Conservation (phyloP, 73 alveolate genomes). For the Chromera velia region DNA sequence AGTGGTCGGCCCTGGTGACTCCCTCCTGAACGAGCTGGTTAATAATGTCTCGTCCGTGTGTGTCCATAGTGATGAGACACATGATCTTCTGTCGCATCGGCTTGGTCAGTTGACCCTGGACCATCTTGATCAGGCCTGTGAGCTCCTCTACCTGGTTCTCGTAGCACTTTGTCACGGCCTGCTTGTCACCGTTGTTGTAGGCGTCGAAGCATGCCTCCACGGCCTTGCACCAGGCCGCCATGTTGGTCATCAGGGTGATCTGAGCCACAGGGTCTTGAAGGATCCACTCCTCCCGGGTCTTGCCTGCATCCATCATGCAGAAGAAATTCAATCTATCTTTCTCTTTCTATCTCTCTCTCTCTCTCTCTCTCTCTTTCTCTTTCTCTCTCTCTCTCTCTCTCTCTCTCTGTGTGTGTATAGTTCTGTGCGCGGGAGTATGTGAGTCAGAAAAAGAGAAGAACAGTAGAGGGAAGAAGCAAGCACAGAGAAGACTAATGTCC, state of each 20-base stretch:
- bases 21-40: slow-evolving; percentile 55
- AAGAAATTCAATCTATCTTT: too few species aligned
- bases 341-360: too few species aligned
- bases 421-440: too few species aligned
- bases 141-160: slow-evolving; percentile 64
- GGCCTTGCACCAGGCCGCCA: slow-evolving; percentile 58
- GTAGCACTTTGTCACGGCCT: slow-evolving; percentile 56
- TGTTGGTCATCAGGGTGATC: slow-evolving; percentile 69
- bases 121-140: slow-evolving; percentile 72
- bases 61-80: slow-evolving; percentile 98
- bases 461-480: too few species aligned
- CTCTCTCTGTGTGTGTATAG: too few species aligned
- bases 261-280: slow-evolving; percentile 68
- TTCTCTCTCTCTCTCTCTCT: too few species aligned
- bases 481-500: too few species aligned
- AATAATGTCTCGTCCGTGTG: slow-evolving; percentile 95
- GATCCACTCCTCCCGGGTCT: slow-evolving; percentile 70
- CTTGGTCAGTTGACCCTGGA: slow-evolving; percentile 72
- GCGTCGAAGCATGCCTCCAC: slow-evolving; percentile 61
- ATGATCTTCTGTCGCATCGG: slow-evolving; percentile 87
- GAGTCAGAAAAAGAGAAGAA: too few species aligned
- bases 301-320: too few species aligned
- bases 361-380: too few species aligned
- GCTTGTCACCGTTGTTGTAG: slow-evolving; percentile 33
- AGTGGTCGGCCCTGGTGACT: slow-evolving; percentile 88